These are phyloP conservation scores for Penicillium cinerascens DNA, from an alignment of 495 filamentous ascomycete genomes.

Conservation along the genomic window DNA sequence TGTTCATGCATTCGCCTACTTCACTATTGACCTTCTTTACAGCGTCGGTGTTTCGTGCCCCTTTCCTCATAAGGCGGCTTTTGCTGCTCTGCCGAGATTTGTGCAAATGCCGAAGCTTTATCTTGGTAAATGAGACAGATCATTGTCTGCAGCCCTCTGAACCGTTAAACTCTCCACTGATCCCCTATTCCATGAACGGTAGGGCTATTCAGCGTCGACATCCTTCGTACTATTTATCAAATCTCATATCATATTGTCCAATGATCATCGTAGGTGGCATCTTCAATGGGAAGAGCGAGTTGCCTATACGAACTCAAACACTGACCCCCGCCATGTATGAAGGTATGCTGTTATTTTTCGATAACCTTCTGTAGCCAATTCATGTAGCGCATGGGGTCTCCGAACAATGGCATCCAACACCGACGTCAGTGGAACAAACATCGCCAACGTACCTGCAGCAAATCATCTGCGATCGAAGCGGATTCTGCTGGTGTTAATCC, in stretches of 20 bases:
- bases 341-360: neutral
- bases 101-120: neutral
- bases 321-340: neutral
- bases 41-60: neutral
- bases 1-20: neutral
- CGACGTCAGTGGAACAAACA: neutral
- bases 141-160: neutral
- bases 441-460: conserved; percentile 2
- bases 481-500: conserved; percentile 4
- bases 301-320: neutral
- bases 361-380: neutral
- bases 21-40: conserved; percentile 8
- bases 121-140: neutral
- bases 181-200: neutral
- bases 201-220: neutral
- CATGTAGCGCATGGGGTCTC: neutral
- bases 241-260: neutral
- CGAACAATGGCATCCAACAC: conserved; percentile 2
- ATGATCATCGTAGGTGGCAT: neutral
- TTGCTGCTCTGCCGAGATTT: neutral
- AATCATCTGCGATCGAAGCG: conserved; percentile 1
- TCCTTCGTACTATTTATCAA: neutral
- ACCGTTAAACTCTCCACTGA: neutral
- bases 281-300: neutral
- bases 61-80: neutral